Evolutionary conservation across 352 stramenopile species (phyloP), one percentile per base, ranked within the genome.

Genomic region (Pythium dissimile): DNA sequence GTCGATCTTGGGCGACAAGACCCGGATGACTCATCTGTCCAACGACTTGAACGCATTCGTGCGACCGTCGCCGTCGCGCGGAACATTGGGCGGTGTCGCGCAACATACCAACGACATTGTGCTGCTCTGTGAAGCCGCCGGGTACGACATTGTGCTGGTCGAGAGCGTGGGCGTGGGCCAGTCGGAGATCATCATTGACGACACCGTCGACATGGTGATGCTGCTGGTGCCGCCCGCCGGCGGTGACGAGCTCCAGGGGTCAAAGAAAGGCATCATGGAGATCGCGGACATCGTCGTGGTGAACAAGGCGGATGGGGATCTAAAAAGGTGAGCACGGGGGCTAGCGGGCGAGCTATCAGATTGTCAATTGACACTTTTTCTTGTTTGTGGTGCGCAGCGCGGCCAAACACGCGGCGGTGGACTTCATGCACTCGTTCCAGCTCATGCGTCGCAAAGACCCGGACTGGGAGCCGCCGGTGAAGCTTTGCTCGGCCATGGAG

Each of bases 211-310:
- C 72, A 96, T 98, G 80, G 76, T 99, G 23, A 84, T 99, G 66
- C 80, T 99, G 41, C 59, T 99, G 20, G 76, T 99, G 27, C 89
- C 96, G 13, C 96, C 96, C 2, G 96, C 87, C n/a, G 92, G 91
- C 24, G 97, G 97, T 13, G 96, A 99, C 70, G 94, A 98, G 56
- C 72, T 99, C 26, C 96, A 99, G 71, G 97, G 93, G 15, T 90
- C 90, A n/a, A 99, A 99, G 75, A 99, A 99, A 57, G 97, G 97
- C 13, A 99, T 99, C 71, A 96, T 99, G 57, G 97, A 99, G 73
- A 92, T 98, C 38, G 95, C 96, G 8, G 95, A 99, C 64, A 80
- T 99, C 20, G 72, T 99, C 23, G 88, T 98, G 10, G 94, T 99
- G 15, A 99, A 99, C 71, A 99, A 99, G 70, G 92, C 96, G 3